Percentiles rank a stretch among this genome's conserved stretches.
phyloP scores from a whole-genome alignment of 495 filamentous ascomycete genomes.

The Xylaria sp. region DNA sequence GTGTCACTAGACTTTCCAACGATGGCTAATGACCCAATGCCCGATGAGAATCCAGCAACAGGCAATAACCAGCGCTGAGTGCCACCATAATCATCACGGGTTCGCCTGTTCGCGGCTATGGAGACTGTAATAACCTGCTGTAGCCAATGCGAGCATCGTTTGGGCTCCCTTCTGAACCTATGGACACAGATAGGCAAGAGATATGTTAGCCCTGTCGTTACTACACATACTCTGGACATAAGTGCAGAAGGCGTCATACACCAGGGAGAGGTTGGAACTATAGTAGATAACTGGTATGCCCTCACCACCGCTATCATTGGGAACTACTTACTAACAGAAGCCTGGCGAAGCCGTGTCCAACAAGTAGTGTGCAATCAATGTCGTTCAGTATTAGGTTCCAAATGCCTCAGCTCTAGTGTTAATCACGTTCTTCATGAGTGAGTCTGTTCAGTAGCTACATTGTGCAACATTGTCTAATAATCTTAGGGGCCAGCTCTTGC shows the following conservation, averaged over 20 bases:
- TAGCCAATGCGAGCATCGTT: constrained; percentile 42
- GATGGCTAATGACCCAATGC: neutral
- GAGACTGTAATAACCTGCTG: constrained; percentile 47
- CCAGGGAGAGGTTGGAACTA: constrained; percentile 38
- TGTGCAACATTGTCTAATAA: constrained; percentile 9
- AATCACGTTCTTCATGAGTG: constrained; percentile 48
- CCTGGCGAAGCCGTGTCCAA: constrained; percentile 38
- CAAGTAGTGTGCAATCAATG: constrained; percentile 43
- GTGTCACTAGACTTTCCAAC: neutral
- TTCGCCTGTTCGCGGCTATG: constrained; percentile 32
- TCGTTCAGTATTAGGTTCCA: constrained; percentile 36
- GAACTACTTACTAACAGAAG: constrained; percentile 12
- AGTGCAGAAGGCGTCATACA: constrained; percentile 29
- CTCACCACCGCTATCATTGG: neutral
- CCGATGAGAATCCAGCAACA: neutral
- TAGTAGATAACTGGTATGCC: constrained; percentile 46
- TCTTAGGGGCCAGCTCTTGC: constrained; percentile 38
- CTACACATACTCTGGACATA: constrained; percentile 30
- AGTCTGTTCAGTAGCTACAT: constrained; percentile 12
- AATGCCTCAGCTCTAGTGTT: constrained; percentile 39
- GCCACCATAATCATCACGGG: neutral
- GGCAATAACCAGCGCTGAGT: neutral
- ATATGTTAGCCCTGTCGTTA: constrained; percentile 50
- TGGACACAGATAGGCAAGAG: constrained; percentile 54
- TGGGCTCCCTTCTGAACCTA: constrained; percentile 50